phyloP scores from a whole-genome alignment of 1,284 basidiomycete genomes.

The Cryptococcus jaspeensis region DNA sequence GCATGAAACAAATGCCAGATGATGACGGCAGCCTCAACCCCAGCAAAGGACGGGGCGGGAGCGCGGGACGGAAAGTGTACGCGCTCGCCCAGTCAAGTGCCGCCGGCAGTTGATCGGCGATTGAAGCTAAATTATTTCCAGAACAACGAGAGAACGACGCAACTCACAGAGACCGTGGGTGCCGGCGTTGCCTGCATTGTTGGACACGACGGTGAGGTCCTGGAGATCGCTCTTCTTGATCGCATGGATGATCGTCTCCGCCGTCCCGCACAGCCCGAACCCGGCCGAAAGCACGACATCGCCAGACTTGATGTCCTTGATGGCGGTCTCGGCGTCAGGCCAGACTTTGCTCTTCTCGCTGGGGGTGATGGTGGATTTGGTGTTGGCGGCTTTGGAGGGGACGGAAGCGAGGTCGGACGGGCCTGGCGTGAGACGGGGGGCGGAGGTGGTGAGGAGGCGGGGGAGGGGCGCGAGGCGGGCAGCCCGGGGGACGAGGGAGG shows the following conservation, averaged over 20 bases:
- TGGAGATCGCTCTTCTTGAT: slow-evolving; percentile 69
- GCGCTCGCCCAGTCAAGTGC: not conserved
- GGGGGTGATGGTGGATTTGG: slow-evolving; percentile 25
- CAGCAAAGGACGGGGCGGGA: no score
- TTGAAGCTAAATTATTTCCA: not conserved
- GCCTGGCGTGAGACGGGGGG: not conserved
- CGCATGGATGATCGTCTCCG: slow-evolving; percentile 81
- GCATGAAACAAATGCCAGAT: not conserved
- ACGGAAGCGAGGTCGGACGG: slow-evolving; percentile 23
- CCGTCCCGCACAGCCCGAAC: slow-evolving; percentile 54
- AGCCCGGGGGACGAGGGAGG: not conserved
- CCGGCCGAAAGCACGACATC: slow-evolving; percentile 77
- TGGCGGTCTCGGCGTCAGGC: slow-evolving; percentile 72
- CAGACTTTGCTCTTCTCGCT: slow-evolving; percentile 63
- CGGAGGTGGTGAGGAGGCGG: not conserved
- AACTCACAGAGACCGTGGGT: slow-evolving; percentile 72
- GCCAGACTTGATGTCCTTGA: slow-evolving; percentile 76
- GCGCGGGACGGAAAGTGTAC: no score
- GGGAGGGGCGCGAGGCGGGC: not conserved
- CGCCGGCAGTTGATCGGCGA: not conserved
- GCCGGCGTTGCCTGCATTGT: slow-evolving; percentile 76
- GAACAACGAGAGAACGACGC: not conserved
- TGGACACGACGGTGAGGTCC: slow-evolving; percentile 79
- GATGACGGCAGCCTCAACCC: no score
- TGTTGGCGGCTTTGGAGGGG: slow-evolving; percentile 22